These are phyloP conservation scores for Leishmania tarentolae DNA, from an alignment of 208 protist genomes.

Conservation along the genomic window DNA sequence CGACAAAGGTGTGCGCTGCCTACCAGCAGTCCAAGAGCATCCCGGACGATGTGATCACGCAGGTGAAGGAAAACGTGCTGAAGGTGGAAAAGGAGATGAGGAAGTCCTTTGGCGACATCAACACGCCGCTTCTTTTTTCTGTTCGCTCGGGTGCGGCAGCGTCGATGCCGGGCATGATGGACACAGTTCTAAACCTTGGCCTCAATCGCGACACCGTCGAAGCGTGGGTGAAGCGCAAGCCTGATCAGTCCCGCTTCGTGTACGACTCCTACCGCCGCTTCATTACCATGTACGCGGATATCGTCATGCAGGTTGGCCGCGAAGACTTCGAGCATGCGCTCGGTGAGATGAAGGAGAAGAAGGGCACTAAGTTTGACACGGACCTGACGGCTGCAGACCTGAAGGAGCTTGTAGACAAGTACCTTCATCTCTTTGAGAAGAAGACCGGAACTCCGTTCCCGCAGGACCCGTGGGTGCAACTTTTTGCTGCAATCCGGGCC, in stretches of 20 bases:
- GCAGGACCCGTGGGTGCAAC: conserved; percentile 88
- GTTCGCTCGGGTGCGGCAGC: conserved; percentile 93
- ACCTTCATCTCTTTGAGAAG: conserved; percentile 65
- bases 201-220: conserved; percentile 88
- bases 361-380: conserved; percentile 77
- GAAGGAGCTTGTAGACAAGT: conserved; percentile 71
- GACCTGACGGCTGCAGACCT: conserved; percentile 86
- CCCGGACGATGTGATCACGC: conserved; percentile 53
- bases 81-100: conserved; percentile 87
- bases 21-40: conserved; percentile 71
- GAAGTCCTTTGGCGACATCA: conserved; percentile 77
- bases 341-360: conserved; percentile 71
- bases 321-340: conserved; percentile 90
- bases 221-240: conserved; percentile 63
- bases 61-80: conserved; percentile 73
- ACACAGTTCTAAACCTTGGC: conserved; percentile 95
- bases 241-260: conserved; percentile 87
- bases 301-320: conserved; percentile 89
- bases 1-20: conserved; percentile 83
- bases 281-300: conserved; percentile 95
- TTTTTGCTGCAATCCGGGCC: conserved; percentile 84
- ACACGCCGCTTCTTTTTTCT: conserved; percentile 93
- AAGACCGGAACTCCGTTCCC: conserved; percentile 84
- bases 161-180: conserved; percentile 97
- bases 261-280: conserved; percentile 96